A percentile compares a stretch with the other conserved stretches of the same genome.
Evolutionary conservation across 1,284 basidiomycete genomes (phyloP).

Genomic region (Tetrapyrgos nigripes): DNA sequence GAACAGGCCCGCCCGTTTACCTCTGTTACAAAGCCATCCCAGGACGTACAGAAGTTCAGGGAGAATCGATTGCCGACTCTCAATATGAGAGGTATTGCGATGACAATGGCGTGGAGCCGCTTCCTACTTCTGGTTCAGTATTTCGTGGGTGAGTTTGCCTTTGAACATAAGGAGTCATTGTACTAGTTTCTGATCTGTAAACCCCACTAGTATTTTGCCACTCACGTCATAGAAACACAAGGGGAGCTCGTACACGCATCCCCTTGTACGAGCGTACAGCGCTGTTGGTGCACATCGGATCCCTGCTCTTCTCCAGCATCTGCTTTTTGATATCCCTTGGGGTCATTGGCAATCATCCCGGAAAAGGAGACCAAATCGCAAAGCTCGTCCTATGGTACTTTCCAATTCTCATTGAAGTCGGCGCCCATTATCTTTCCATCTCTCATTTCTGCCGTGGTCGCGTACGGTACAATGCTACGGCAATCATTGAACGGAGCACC

Average conservation of each 20-base stretch:
- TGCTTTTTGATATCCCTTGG: background rate
- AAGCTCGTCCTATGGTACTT: background rate
- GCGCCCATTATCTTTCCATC: background rate
- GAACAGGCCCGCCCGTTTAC: background rate
- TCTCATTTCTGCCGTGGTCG: background rate
- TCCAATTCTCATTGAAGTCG: background rate
- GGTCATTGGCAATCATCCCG: background rate
- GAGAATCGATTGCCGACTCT: background rate
- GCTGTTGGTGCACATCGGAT: background rate
- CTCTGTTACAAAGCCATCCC: background rate
- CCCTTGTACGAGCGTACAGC: background rate
- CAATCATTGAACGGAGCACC: background rate
- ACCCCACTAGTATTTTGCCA: background rate
- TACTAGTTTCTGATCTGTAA: background rate
- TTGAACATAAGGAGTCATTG: too few species aligned
- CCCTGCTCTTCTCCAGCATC: background rate
- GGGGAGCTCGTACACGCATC: background rate
- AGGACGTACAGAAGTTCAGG: background rate
- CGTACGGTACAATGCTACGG: background rate
- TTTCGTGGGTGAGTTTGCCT: background rate
- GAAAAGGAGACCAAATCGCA: background rate
- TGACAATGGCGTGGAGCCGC: background rate
- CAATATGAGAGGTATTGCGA: background rate
- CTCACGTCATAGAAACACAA: background rate
- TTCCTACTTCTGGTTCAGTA: background rate